Base-by-base conservation (phyloP, 495 filamentous ascomycete genomes). In the Trichodelitschia bisporula region DNA sequence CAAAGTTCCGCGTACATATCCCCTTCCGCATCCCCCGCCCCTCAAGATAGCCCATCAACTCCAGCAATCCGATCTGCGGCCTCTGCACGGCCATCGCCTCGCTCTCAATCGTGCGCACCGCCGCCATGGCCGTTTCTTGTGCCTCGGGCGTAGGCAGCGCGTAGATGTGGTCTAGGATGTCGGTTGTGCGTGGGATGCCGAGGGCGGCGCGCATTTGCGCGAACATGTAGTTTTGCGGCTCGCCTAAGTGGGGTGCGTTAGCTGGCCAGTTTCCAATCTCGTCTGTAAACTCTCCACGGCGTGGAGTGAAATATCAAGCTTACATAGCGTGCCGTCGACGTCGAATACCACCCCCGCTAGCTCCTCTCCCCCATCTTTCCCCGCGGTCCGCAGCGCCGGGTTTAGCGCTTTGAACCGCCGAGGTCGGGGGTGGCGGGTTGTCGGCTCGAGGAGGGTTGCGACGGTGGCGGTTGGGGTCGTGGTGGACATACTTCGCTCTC, bases 141-240 rank as follows among this genome's bases (percentile, higher is more conserved):
- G 9, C 15, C 20, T 60, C 59, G 11, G 57, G 43, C 1, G 54
- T 57, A 1, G 78, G 70, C 4, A 91, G 74, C 2, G 55, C 47
- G 50, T 74, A 71, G 48, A 90, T 69, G 54, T 92, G 75, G 36
- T 79, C 69, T 33, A 95, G 69, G 50, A 95, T 93, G 53, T 95
- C 84, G 37, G 55, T 48, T 19, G 53, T 40, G 43, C 69, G 69
- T 36, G 64, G 45, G 38, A 93, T 91, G 29, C 53, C 54, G n/a
- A 72, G 55, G 16, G 62, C 61, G 18, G 50, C 46, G 40, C 82
- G 72, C 78, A 92, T 91, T 38, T 77, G 56, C 1, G 45, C 38
- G 60, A 92, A 93, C 86, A 97, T 93, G 60, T 89, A 79, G 40
- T 72, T 80, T 56, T 93, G 86, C 0, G 83, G 86, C 27, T 77